phyloP scores from a whole-genome alignment of 164 flowering plant genomes.

The Chloranthus sessilifolius region DNA sequence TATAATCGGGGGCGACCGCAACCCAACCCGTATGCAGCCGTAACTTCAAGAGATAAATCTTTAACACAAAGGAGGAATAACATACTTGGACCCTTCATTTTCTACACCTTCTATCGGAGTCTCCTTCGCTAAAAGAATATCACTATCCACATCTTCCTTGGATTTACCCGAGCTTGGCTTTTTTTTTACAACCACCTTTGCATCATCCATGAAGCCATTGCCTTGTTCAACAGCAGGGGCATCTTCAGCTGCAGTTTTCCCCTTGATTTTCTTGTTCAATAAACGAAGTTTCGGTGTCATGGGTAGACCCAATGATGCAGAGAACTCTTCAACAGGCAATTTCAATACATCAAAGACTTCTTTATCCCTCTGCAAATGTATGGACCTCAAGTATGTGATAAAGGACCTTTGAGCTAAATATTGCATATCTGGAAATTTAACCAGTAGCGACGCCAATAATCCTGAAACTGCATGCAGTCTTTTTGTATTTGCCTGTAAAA shows the following conservation, averaged over 20 bases:
- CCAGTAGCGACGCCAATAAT: constrained; percentile 56
- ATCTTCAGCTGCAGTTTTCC: constrained; percentile 18
- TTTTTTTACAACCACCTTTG: constrained; percentile 13
- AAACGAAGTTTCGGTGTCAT: constrained; percentile 79
- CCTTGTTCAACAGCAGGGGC: constrained; percentile 25
- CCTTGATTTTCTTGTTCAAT: constrained; percentile 41
- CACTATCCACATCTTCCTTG: constrained; percentile 26
- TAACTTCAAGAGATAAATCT: no score
- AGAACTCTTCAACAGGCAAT: constrained; percentile 67
- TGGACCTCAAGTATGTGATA: constrained; percentile 69
- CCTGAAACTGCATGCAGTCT: constrained; percentile 60
- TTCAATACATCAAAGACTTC: constrained; percentile 71
- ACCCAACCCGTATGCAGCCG: no score
- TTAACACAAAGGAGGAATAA: not conserved
- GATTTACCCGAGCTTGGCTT: constrained; percentile 5
- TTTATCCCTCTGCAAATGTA: constrained; percentile 57
- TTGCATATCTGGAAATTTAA: constrained; percentile 60
- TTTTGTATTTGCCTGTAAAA: constrained; percentile 58
- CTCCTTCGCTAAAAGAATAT: constrained; percentile 32
- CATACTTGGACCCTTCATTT: constrained; percentile 16
- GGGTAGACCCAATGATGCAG: constrained; percentile 84
- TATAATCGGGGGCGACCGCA: no score
- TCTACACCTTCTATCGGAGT: constrained; percentile 12
- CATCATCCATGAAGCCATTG: constrained; percentile 15
- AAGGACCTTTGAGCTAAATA: constrained; percentile 72